Evolutionary conservation across 2,329 filamentous ascomycete genomes (phyloP), one percentile per base, ranked within the genome.

Genomic region (Ophiostoma quercus): DNA sequence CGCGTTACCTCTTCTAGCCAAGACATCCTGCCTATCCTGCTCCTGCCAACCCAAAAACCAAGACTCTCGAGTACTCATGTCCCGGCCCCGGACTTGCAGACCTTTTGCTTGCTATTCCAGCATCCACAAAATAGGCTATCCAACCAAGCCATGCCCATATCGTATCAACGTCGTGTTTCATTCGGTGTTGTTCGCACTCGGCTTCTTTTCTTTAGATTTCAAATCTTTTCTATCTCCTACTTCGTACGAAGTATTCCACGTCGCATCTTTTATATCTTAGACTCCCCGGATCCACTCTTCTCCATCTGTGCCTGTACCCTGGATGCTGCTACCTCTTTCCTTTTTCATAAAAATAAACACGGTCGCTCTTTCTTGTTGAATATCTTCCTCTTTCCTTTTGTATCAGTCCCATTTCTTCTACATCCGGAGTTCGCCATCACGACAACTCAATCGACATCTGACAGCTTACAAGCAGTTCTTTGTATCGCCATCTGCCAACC

Each of bases 301-400:
- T 51, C 43, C 43, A 51, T n/a, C 5, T 51, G 47, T 41, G 39
- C 12, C 11, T 14, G 9, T 14, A 12, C 43, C 4, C 14, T 19
- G 43, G 16, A 4, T 8, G 5, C 6, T n/a, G 43, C 19, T 25
- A 11, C 16, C 22, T 57, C 51, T 25, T 57, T 57, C 51, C 51
- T 16, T 57, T 57, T 57, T 14, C n/a, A 57, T 57, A 57, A 57
- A n/a, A 47, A 47, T 47, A 47, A 57, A 25, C 51, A 25, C 51
- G 51, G n/a, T 57, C 51, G 51, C 51, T 57, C 51, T n/a, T 57
- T 57, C 51, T 25, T 25, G 51, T 14, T 22, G 9, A 25, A 16
- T 25, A 12, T 25, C 8, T 12, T n/a, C 22, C 22, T 25, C 51
- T 11, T 57, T 57, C 51, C 51, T 0, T 57, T 57, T 57, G 11